Base-by-base conservation (phyloP, 2,329 filamentous ascomycete species). In the Tolypocladium paradoxum region DNA sequence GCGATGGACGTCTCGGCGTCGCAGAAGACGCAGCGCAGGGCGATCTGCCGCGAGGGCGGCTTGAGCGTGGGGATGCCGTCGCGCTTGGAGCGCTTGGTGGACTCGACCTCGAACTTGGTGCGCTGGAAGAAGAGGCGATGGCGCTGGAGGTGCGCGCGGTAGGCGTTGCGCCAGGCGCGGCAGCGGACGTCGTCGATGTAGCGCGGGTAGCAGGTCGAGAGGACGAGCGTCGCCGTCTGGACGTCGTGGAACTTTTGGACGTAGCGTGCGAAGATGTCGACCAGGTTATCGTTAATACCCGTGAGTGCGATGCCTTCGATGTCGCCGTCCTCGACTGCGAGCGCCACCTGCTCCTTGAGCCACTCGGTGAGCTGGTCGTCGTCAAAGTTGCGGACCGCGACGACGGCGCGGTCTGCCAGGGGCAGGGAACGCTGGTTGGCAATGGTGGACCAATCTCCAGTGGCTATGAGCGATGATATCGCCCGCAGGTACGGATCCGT, bases 401-500 rank as follows among this genome's bases (percentile, higher is more conserved):
- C 79, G 53, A 83, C 87, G 22, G 87, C 79, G 36, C 89, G 83
- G 64, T 92, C 88, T 14, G 83, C 78, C 2, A 93, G 77, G 1
- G 88, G 85, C 2, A 95, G 76, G 31, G 87, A 86, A 22, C 78
- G 74, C 64, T 90, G 87, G 57, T 85, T 80, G 38, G 87, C 84
- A 40, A 93, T 86, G 40, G 79, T 78, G 20, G 79, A 73, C 89
- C 89, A 93, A 65, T 90, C 80, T 5, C 85, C 85, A 0, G 84
- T 88, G 11, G 85, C 83, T 56, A 93, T 87, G 58, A 88, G 83
- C 3, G 84, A 83, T 27, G 89, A 88, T 48, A 93, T 85, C 6
- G 87, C 88, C 53, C 88, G 84, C 27, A 93, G 77, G 63, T 91
- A 92, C 0, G 88, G 85, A 61, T 93, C 87, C 0, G 84, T 83